Evolutionary conservation across 2,329 filamentous ascomycete genomes (phyloP).

Genomic region (Ophiosphaerella korrae): DNA sequence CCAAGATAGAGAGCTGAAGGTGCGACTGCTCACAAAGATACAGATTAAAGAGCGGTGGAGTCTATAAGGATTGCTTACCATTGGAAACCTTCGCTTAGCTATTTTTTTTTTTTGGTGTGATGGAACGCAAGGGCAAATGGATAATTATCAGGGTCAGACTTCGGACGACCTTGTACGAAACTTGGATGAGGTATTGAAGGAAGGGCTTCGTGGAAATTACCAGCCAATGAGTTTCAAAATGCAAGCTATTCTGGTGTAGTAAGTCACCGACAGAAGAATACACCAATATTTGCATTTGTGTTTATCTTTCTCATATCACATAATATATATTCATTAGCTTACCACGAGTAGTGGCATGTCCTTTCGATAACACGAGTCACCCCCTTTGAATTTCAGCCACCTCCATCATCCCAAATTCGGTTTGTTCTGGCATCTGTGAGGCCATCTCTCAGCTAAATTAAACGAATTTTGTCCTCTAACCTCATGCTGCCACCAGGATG

Average conservation of each 20-base stretch:
- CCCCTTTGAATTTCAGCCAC: no score
- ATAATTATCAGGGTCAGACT: neutral
- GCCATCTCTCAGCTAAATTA: conserved; percentile 1
- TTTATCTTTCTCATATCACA: no score
- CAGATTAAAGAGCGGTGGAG: neutral
- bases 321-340: no score
- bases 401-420: no score
- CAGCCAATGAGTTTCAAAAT: neutral
- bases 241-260: no score
- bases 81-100: neutral
- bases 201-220: neutral
- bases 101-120: neutral
- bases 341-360: no score
- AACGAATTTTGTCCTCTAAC: neutral
- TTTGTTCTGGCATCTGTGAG: no score
- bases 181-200: neutral
- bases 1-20: no score
- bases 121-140: no score
- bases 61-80: neutral
- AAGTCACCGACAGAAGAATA: no score
- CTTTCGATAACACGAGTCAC: no score
- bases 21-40: neutral
- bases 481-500: neutral
- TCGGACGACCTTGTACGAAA: neutral
- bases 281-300: no score